Evolutionary conservation across 371 early-diverging fungal species (phyloP).

Genomic region (Blyttiomyces sp.): DNA sequence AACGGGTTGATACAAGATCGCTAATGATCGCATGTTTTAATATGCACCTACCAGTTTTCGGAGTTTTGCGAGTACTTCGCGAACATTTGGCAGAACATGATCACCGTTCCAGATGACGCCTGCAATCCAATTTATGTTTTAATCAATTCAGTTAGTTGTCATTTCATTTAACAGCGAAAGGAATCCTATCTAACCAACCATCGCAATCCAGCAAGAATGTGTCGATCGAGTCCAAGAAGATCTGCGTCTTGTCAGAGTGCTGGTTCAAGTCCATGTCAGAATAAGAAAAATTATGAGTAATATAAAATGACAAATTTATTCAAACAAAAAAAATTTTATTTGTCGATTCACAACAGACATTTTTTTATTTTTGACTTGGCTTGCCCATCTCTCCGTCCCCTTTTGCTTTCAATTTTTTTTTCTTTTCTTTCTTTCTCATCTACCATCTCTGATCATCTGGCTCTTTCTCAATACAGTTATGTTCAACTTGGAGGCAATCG

Average conservation of each 20-base stretch:
- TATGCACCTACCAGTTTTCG: slow-evolving; percentile 71
- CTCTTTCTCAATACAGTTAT: neutral
- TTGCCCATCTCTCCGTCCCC: neutral
- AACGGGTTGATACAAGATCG: neutral
- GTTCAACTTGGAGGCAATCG: slow-evolving; percentile 69
- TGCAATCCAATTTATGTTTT: too few species aligned
- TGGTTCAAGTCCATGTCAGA: slow-evolving; percentile 7
- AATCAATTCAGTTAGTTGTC: too few species aligned
- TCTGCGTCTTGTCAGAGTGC: neutral
- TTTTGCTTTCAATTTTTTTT: neutral
- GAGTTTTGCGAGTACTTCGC: slow-evolving; percentile 66
- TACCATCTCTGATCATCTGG: neutral
- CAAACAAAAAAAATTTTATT: too few species aligned
- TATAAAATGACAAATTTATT: too few species aligned
- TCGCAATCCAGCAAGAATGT: slow-evolving; percentile 96
- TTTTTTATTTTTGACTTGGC: too few species aligned
- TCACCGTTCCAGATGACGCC: slow-evolving; percentile 92
- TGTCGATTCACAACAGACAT: too few species aligned
- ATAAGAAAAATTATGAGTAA: too few species aligned
- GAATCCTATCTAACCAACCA: slow-evolving; percentile 61
- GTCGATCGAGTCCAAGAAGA: slow-evolving; percentile 47
- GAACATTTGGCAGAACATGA: slow-evolving; percentile 62
- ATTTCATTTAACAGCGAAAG: too few species aligned
- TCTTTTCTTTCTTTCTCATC: neutral
- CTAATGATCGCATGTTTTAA: slow-evolving; percentile 2